Percentiles rank a stretch among this genome's conserved stretches.
These are phyloP conservation scores for Suhomyces wounanorum DNA, from an alignment of 1,139 yeast genomes.

Conservation along the genomic window DNA sequence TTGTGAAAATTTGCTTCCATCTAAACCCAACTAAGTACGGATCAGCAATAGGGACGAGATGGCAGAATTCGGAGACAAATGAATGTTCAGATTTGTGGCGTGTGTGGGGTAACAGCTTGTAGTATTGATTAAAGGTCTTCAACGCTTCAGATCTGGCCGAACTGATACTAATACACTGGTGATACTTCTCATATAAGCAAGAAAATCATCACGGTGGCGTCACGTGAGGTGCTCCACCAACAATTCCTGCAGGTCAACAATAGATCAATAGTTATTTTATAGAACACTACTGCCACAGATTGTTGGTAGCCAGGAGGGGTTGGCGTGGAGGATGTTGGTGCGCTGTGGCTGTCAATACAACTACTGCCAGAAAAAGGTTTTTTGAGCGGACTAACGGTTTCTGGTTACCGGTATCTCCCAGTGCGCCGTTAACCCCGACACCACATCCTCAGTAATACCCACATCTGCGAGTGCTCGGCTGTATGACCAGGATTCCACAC, in stretches of 20 bases:
- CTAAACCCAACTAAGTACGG: not conserved
- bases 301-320: not conserved
- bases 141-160: not conserved
- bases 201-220: not conserved
- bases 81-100: not conserved
- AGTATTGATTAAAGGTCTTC: not conserved
- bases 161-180: not conserved
- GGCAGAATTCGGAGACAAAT: not conserved
- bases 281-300: not conserved
- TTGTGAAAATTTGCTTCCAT: conserved; percentile 1
- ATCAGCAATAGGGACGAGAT: not conserved
- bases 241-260: not conserved
- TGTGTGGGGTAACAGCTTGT: not conserved
- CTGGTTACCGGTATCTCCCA: not conserved
- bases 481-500: not conserved
- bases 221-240: not conserved
- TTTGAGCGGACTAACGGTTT: not conserved
- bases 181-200: not conserved
- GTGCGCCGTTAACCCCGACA: not conserved
- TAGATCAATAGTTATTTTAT: not conserved
- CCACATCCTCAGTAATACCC: not conserved
- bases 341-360: not conserved
- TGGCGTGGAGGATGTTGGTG: not conserved
- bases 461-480: not conserved
- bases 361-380: not conserved